Base-by-base conservation (phyloP, 148 eudicot species). In the Hydrangea macrophylla region DNA sequence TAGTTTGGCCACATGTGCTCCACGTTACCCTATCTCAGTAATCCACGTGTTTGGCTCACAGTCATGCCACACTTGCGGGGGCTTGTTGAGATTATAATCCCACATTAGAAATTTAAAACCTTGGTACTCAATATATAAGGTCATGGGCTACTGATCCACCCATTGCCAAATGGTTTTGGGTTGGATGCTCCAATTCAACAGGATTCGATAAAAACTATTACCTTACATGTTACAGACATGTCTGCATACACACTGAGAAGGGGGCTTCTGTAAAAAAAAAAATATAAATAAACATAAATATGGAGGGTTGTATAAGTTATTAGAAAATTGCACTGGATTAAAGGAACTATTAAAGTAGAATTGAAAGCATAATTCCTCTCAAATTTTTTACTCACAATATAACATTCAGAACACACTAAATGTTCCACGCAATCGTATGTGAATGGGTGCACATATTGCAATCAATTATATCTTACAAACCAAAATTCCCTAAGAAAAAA, bases 181-280 rank as follows among this genome's bases (percentile, higher is more conserved):
- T n/a, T n/a, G n/a, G n/a, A n/a, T n/a, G n/a, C n/a, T n/a, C n/a
- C n/a, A n/a, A n/a, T n/a, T 36, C 8, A 11, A 9, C 17, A 30
- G 15, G 39, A 18, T 18, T 55, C 57, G 30, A 6, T 60, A 35
- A 24, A 36, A 60, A 30, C 27, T 12, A 64, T 75, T 83, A 90
- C 98, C 98, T 94, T 94, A 80, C 98, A 94, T 65, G 98, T 80
- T 45, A 83, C 83, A 9, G 98, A 94, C 98, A 94, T 94, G 84
- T 94, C 98, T 64, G 98, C 98, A 72, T 94, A 94, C 18, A 94
- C 98, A 82, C 98, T 94, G 80, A 94, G 88, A 79, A 94, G 96
- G 55, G 85, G 74, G 70, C 98, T 94, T 80, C 97, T 93, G 88
- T 83, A 86, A 58, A 60, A 42, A 68, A 48, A 71, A 11, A 51